These are phyloP conservation scores for Breviolum minutum DNA, from an alignment of 73 alveolate species.

Conservation along the genomic window DNA sequence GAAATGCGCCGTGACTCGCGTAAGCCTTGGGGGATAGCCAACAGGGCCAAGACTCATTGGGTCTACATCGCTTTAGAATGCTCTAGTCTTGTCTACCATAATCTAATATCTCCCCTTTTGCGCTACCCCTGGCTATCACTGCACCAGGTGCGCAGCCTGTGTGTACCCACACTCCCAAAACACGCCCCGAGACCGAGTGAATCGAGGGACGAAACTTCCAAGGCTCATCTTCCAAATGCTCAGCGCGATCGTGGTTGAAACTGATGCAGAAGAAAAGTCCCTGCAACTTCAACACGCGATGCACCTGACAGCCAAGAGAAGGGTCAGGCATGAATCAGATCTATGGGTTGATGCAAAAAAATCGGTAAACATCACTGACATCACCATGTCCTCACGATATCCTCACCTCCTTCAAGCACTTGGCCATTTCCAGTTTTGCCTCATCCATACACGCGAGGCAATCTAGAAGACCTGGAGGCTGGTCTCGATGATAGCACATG, in stretches of 20 bases:
- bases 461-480: conserved; percentile 16
- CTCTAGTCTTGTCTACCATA: not conserved
- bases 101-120: not conserved
- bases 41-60: too few species aligned
- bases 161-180: not conserved
- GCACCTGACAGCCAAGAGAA: not conserved
- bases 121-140: not conserved
- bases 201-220: not conserved
- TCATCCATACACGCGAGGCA: conserved; percentile 47
- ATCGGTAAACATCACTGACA: not conserved
- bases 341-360: not conserved
- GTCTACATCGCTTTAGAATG: too few species aligned
- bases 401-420: conserved; percentile 37
- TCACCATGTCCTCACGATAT: not conserved
- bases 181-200: not conserved
- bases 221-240: not conserved
- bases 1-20: conserved; percentile 33
- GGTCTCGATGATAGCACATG: too few species aligned
- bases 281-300: not conserved
- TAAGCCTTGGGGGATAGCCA: not conserved
- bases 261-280: conserved; percentile 53
- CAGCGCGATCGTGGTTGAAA: conserved; percentile 14
- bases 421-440: not conserved
- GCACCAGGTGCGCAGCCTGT: not conserved
- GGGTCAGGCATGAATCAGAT: too few species aligned